Conservation (phyloP, 768 basidiomycete genomes). For the Galerina marginata region DNA sequence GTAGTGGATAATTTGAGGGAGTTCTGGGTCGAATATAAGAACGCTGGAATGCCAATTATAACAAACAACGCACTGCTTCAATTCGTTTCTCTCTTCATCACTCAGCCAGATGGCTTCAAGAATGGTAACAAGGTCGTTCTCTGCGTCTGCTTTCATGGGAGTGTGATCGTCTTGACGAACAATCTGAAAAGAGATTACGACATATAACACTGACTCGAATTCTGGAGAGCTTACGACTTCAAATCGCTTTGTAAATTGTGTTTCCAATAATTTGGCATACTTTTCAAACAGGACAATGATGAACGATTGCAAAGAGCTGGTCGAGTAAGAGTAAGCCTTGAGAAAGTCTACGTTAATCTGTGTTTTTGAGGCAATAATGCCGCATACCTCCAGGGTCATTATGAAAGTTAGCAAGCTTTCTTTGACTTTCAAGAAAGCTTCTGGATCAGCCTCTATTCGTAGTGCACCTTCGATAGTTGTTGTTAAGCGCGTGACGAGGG, state of each 20-base stretch:
- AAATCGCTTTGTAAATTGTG: conserved; percentile 81
- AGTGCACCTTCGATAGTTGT: conserved; percentile 77
- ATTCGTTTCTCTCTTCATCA: conserved; percentile 63
- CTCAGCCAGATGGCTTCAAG: conserved; percentile 86
- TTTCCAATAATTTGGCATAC: conserved; percentile 82
- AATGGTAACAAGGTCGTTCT: conserved; percentile 70
- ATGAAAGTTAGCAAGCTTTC: conserved; percentile 85
- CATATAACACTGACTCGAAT: not conserved
- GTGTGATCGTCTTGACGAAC: conserved; percentile 87
- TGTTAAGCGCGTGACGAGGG: conserved; percentile 75
- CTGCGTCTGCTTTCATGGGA: conserved; percentile 76
- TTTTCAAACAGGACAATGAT: conserved; percentile 90
- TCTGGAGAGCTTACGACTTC: conserved; percentile 62
- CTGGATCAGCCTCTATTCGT: conserved; percentile 75
- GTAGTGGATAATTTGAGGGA: conserved; percentile 71
- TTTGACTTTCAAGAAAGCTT: conserved; percentile 82
- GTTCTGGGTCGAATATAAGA: conserved; percentile 44
- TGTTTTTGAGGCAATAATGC: not conserved
- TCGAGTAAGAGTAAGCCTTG: conserved; percentile 87
- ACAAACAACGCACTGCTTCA: conserved; percentile 52
- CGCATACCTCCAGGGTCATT: conserved; percentile 85
- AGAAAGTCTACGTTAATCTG: conserved; percentile 11
- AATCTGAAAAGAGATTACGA: conserved; percentile 52
- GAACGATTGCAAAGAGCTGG: conserved; percentile 80
- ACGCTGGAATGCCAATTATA: not conserved